Conservation (phyloP, 2,329 filamentous ascomycete genomes). For the Monilinia fructicola region DNA sequence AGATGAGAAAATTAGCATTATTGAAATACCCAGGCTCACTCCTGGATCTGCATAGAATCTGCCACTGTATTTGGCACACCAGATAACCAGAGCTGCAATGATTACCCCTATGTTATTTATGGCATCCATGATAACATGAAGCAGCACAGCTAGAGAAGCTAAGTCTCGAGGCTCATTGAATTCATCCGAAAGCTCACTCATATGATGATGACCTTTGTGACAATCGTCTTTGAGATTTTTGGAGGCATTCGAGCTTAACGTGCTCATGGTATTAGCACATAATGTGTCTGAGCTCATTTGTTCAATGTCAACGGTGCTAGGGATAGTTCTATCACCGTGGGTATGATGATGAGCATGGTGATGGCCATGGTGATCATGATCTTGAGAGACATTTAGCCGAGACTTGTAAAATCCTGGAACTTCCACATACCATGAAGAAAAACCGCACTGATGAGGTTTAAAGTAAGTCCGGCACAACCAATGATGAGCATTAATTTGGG, state of each 20-base stretch:
- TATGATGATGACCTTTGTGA: slow-evolving; percentile 54
- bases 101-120: slow-evolving; percentile 78
- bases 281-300: slow-evolving; percentile 21
- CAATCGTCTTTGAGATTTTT: slow-evolving; percentile 27
- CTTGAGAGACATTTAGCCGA: slow-evolving; percentile 14
- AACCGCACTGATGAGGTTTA: slow-evolving; percentile 66
- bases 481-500: slow-evolving; percentile 68
- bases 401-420: neutral
- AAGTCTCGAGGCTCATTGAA: slow-evolving; percentile 54
- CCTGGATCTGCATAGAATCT: slow-evolving; percentile 73
- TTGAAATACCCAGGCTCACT: slow-evolving; percentile 64
- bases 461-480: slow-evolving; percentile 62
- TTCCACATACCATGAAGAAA: slow-evolving; percentile 60
- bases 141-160: slow-evolving; percentile 68
- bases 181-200: slow-evolving; percentile 33
- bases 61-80: slow-evolving; percentile 56
- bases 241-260: neutral
- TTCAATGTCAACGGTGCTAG: slow-evolving; percentile 15
- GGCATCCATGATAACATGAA: slow-evolving; percentile 71
- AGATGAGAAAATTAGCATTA: slow-evolving; percentile 69
- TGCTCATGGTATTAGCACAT: slow-evolving; percentile 4
- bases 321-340: neutral
- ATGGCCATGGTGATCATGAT: slow-evolving; percentile 28
- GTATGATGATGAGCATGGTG: slow-evolving; percentile 14
- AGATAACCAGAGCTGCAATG: slow-evolving; percentile 66